Evolutionary conservation across 2,329 filamentous ascomycete genomes (phyloP).

Genomic region (Aspergillus sp.): DNA sequence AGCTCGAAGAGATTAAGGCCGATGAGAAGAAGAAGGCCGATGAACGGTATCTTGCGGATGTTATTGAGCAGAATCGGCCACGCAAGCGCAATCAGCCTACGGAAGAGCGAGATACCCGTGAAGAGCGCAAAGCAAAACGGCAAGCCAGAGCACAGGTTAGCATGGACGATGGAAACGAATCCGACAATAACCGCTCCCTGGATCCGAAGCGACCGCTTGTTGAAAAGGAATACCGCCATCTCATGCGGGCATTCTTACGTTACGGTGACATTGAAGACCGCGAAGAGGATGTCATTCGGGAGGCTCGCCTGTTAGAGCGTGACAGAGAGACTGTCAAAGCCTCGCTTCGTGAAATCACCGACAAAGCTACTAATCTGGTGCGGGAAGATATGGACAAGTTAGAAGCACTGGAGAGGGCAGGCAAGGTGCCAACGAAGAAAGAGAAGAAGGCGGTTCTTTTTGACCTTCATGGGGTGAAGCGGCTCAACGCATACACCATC

Average conservation of each 20-base stretch:
- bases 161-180: slow-evolving; percentile 63
- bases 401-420: slow-evolving; percentile 60
- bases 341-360: slow-evolving; percentile 70
- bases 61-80: slow-evolving; percentile 79
- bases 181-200: slow-evolving; percentile 54
- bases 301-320: slow-evolving; percentile 75
- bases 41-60: slow-evolving; percentile 71
- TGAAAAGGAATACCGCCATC: slow-evolving; percentile 87
- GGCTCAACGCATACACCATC: slow-evolving; percentile 91
- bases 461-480: slow-evolving; percentile 86
- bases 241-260: slow-evolving; percentile 83
- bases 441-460: slow-evolving; percentile 96
- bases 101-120: slow-evolving; percentile 46
- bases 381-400: slow-evolving; percentile 64
- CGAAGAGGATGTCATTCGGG: slow-evolving; percentile 75
- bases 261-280: slow-evolving; percentile 88
- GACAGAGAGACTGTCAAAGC: slow-evolving; percentile 72
- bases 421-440: slow-evolving; percentile 86
- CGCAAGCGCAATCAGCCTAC: slow-evolving; percentile 62
- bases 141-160: slow-evolving; percentile 58
- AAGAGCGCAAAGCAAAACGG: slow-evolving; percentile 64
- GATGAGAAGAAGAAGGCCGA: slow-evolving; percentile 81
- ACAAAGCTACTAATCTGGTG: slow-evolving; percentile 62
- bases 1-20: slow-evolving; percentile 80
- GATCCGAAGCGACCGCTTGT: slow-evolving; percentile 86